A percentile compares a stretch with the other conserved stretches of the same genome.
Conservation (phyloP, 495 filamentous ascomycete genomes). For the Aspergillus sclerotioniger region DNA sequence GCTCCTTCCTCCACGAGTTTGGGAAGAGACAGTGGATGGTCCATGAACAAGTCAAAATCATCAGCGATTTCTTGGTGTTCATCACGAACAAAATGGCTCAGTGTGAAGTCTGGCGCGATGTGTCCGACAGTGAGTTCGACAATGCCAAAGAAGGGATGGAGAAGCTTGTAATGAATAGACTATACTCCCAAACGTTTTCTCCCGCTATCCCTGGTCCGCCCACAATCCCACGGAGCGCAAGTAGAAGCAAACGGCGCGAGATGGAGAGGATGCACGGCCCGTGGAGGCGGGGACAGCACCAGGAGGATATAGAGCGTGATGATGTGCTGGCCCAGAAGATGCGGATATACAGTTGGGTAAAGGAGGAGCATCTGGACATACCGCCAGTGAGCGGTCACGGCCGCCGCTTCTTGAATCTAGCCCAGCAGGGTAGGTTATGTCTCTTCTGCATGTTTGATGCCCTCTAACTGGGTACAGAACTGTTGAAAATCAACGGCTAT, state of each 20-base stretch:
- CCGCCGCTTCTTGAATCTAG: slow-evolving; percentile 79
- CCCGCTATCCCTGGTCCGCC: slow-evolving; percentile 82
- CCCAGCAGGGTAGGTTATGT: slow-evolving; percentile 71
- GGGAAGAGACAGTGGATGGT: slow-evolving; percentile 99
- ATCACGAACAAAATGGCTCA: slow-evolving; percentile 99
- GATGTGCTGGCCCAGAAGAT: slow-evolving; percentile 95
- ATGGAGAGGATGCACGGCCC: slow-evolving; percentile 70
- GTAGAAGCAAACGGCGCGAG: slow-evolving; percentile 66
- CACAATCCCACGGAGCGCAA: slow-evolving; percentile 59
- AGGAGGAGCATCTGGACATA: slow-evolving; percentile 93
- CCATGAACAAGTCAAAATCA: slow-evolving; percentile 98
- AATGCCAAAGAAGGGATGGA: slow-evolving; percentile 99
- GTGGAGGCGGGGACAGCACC: slow-evolving; percentile 88
- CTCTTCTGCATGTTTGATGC: background rate
- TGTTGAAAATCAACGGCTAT: slow-evolving; percentile 94
- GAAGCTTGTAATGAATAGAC: slow-evolving; percentile 98
- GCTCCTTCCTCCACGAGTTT: slow-evolving; percentile 92
- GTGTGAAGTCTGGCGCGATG: slow-evolving; percentile 94
- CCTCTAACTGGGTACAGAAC: slow-evolving; percentile 55
- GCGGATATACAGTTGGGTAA: slow-evolving; percentile 92
- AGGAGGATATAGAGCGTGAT: slow-evolving; percentile 97
- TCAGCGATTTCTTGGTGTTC: slow-evolving; percentile 94
- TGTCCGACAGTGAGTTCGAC: slow-evolving; percentile 96
- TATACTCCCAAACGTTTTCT: slow-evolving; percentile 96
- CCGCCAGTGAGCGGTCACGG: slow-evolving; percentile 79